Conservation (phyloP, 495 filamentous ascomycete species). For the Daldinia decipiens region DNA sequence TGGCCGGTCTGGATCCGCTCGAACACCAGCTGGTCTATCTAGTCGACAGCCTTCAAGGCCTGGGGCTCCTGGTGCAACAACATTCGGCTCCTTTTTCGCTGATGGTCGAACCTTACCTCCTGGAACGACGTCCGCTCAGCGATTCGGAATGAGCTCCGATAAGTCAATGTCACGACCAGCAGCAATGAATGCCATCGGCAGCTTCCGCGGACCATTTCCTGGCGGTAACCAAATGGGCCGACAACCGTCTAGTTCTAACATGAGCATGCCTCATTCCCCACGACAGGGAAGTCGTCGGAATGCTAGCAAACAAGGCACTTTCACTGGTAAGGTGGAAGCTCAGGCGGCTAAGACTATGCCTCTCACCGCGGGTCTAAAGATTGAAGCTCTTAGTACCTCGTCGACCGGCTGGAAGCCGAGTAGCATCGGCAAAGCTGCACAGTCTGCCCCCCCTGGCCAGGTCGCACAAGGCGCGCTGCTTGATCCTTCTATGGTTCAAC, state of each 20-base stretch:
- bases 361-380: slow-evolving; percentile 78
- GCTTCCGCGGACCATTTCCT: slow-evolving; percentile 69
- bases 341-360: slow-evolving; percentile 85
- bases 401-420: slow-evolving; percentile 89
- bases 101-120: slow-evolving; percentile 67
- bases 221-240: slow-evolving; percentile 58
- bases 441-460: slow-evolving; percentile 52
- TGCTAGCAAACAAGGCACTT: slow-evolving; percentile 70
- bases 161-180: slow-evolving; percentile 56
- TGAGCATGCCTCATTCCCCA: slow-evolving; percentile 61
- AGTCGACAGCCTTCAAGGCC: slow-evolving; percentile 59
- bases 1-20: slow-evolving; percentile 75
- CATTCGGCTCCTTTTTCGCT: slow-evolving; percentile 78
- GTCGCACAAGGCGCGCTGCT: slow-evolving; percentile 63
- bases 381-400: slow-evolving; percentile 80
- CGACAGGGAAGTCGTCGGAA: slow-evolving; percentile 64
- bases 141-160: slow-evolving; percentile 62
- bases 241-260: slow-evolving; percentile 60
- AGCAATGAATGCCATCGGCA: slow-evolving; percentile 67
- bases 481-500: slow-evolving; percentile 92
- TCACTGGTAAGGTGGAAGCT: slow-evolving; percentile 67
- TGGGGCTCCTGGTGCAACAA: slow-evolving; percentile 51
- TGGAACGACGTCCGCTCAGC: slow-evolving; percentile 73
- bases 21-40: slow-evolving; percentile 68
- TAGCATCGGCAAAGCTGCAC: slow-evolving; percentile 63